A percentile compares a stretch with the other conserved stretches of the same genome.
Conservation (phyloP, 73 alveolate genomes). For the Uronychia binucleata region DNA sequence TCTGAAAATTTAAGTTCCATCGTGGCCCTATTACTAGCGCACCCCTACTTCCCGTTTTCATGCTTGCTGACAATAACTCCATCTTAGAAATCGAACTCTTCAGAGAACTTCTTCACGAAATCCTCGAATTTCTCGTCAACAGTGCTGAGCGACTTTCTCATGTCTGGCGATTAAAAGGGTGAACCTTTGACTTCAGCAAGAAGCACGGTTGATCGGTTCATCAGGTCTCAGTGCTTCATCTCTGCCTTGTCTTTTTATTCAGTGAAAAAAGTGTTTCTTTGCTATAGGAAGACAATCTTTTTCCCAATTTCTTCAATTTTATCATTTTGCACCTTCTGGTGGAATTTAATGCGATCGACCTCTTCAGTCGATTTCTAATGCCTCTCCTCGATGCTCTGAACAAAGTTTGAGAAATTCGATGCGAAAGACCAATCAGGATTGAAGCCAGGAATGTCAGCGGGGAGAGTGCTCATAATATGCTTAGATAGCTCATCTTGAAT, state of each 20-base stretch:
- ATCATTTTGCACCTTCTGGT: not conserved
- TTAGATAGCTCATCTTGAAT: not conserved
- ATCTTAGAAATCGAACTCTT: no score
- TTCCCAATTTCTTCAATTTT: not conserved
- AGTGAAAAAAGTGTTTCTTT: not conserved
- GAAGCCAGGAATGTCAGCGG: not conserved
- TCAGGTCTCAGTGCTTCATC: not conserved
- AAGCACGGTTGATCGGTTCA: not conserved
- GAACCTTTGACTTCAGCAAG: not conserved
- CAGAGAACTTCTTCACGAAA: no score
- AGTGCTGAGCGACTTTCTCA: no score
- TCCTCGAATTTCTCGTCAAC: no score
- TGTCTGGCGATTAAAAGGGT: no score
- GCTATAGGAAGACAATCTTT: not conserved
- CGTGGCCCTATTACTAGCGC: no score
- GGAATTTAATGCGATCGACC: no score
- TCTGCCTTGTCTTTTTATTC: not conserved
- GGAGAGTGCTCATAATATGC: not conserved
- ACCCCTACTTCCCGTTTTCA: no score
- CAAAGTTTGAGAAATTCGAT: not conserved
- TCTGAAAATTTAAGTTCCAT: no score
- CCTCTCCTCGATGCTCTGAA: not conserved
- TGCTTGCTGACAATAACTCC: no score
- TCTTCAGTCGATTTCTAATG: not conserved
- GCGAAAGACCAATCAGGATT: not conserved